phyloP scores from a whole-genome alignment of 1,139 yeast species.

The Yarrowia galli region DNA sequence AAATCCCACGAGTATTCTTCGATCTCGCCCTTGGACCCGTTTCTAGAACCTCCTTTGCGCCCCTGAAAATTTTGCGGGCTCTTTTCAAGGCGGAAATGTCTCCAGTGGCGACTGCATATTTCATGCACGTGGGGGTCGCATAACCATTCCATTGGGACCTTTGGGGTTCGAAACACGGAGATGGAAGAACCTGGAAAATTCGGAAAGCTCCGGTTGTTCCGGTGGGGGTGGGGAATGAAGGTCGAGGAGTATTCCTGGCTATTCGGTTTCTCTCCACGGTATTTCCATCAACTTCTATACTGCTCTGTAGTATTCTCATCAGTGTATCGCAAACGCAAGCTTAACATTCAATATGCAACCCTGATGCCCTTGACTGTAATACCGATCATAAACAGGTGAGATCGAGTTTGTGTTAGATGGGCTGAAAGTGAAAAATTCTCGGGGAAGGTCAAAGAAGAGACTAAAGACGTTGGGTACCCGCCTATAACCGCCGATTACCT shows the following conservation, averaged over 20 bases:
- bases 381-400: background rate
- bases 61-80: background rate
- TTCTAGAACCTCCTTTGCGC: conserved; percentile 9
- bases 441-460: no score
- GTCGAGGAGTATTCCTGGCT: background rate
- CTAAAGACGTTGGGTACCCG: background rate
- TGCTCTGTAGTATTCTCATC: background rate
- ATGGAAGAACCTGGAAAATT: conserved; percentile 20
- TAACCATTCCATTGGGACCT: conserved; percentile 19
- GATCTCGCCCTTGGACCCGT: background rate
- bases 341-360: conserved; percentile 14
- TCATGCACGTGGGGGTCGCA: conserved; percentile 13
- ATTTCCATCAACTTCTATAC: no score
- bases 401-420: background rate
- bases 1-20: background rate
- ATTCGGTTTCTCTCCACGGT: background rate
- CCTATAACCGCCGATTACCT: background rate
- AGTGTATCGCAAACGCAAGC: background rate
- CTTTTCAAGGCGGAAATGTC: conserved; percentile 12
- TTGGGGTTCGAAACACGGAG: conserved; percentile 9
- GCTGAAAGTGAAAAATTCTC: no score
- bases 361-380: conserved; percentile 14
- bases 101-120: conserved; percentile 28
- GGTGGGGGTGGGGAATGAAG: background rate
- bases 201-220: background rate